Evolutionary conservation across 305 asterid genomes (phyloP).

Genomic region (Coffea humblotiana): DNA sequence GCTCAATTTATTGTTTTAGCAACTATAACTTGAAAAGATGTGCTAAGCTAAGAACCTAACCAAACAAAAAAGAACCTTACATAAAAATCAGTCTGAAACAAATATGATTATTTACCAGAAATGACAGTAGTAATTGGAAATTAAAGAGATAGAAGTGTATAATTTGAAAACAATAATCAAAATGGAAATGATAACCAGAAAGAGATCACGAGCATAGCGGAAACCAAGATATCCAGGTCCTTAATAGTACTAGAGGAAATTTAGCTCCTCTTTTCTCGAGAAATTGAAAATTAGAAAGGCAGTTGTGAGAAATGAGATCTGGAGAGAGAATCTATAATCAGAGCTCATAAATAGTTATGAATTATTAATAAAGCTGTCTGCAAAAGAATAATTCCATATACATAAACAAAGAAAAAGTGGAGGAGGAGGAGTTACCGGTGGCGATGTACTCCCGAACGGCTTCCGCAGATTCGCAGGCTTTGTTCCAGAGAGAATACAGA

Average conservation of each 20-base stretch:
- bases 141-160: not conserved
- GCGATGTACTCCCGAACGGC: conserved; percentile 38
- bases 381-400: not conserved
- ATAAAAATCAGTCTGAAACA: not conserved
- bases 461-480: conserved; percentile 43
- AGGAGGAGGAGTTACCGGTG: conserved; percentile 39
- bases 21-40: not conserved
- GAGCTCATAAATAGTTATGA: not conserved
- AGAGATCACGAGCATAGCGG: not conserved
- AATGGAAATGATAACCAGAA: conserved; percentile 1
- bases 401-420: not conserved
- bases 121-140: not conserved
- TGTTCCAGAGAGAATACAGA: conserved; percentile 14
- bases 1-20: not conserved
- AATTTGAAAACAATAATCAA: not conserved
- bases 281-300: not conserved
- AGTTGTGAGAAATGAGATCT: conserved; percentile 19
- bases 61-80: not conserved
- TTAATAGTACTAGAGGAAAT: too few species aligned
- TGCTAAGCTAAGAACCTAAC: not conserved
- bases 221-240: too few species aligned
- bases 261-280: not conserved
- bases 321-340: conserved; percentile 5
- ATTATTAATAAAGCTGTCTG: not conserved
- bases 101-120: too few species aligned